A percentile compares a stretch with the other conserved stretches of the same genome.
These are phyloP conservation scores for Solanum tarapatanum DNA, from an alignment of 257 asterid species.

Conservation along the genomic window DNA sequence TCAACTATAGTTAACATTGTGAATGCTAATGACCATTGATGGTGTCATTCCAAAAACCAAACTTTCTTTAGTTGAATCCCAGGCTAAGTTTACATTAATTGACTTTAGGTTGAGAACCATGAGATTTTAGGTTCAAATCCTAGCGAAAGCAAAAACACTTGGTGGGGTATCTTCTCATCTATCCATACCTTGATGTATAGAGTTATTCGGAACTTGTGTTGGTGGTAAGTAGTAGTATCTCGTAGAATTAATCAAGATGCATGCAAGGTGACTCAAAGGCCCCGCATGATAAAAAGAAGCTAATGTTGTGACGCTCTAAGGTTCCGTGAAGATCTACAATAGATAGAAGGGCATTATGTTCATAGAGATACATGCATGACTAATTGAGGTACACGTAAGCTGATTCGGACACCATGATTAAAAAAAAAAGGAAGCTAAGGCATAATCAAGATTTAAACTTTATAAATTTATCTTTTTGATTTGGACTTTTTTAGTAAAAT, in stretches of 20 bases:
- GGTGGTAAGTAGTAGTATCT: too few species aligned
- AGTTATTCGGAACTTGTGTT: not conserved
- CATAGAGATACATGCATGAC: not conserved
- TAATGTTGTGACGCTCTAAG: not conserved
- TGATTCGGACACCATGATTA: not conserved
- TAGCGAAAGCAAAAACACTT: not conserved
- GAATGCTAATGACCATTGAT: not conserved
- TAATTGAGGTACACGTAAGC: fast-evolving
- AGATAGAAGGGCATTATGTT: not conserved
- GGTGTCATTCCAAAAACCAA: not conserved
- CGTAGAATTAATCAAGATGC: not conserved
- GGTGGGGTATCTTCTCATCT: not conserved
- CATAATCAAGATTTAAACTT: not conserved
- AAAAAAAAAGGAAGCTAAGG: not conserved
- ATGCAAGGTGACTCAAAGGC: not conserved
- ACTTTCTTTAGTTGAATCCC: not conserved
- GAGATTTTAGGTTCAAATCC: too few species aligned
- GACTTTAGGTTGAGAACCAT: not conserved
- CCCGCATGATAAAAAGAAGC: not conserved
- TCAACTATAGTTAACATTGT: not conserved
- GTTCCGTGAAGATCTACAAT: not conserved
- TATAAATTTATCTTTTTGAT: not conserved
- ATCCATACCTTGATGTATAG: not conserved
- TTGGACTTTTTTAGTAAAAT: not conserved
- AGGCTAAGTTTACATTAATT: not conserved